These are phyloP conservation scores for Tetrastigma voinierianum DNA, from an alignment of 164 flowering plant species.

Conservation along the genomic window DNA sequence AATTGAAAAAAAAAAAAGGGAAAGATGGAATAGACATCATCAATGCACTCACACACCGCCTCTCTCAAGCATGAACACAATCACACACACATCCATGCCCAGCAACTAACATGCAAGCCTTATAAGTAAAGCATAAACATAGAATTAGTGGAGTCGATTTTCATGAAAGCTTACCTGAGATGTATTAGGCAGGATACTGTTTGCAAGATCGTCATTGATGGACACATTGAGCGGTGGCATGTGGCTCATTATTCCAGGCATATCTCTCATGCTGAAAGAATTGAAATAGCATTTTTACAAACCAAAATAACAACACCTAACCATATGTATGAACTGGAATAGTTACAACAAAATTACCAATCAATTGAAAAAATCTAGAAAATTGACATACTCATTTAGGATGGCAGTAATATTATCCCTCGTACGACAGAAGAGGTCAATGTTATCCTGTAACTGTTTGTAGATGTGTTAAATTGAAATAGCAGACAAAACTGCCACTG, in stretches of 20 bases:
- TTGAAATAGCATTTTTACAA: not conserved
- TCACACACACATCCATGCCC: too few species aligned
- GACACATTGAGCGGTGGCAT: constrained; percentile 83
- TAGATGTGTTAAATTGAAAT: not conserved
- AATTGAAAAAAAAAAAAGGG: too few species aligned
- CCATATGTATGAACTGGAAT: not conserved
- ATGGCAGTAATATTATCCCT: constrained; percentile 69
- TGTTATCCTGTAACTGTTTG: constrained; percentile 73
- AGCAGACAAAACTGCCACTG: too few species aligned
- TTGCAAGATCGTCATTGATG: constrained; percentile 73
- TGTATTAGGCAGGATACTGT: constrained; percentile 45
- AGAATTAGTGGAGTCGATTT: not conserved
- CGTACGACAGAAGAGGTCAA: constrained; percentile 61
- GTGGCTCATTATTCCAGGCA: constrained; percentile 84
- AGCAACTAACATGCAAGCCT: too few species aligned
- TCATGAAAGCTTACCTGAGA: constrained; percentile 48
- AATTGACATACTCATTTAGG: constrained; percentile 58
- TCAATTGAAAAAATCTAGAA: constrained; percentile 3
- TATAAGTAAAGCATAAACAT: too few species aligned
- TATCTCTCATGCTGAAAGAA: constrained; percentile 67
- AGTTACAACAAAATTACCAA: not conserved
- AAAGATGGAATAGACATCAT: too few species aligned
- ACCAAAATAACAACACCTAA: not conserved
- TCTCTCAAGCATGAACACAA: too few species aligned
- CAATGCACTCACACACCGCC: too few species aligned